Evolutionary conservation across 83 land plant genomes (phyloP), one percentile per base, ranked within the genome.

Genomic region (Isoetes engelmannii): DNA sequence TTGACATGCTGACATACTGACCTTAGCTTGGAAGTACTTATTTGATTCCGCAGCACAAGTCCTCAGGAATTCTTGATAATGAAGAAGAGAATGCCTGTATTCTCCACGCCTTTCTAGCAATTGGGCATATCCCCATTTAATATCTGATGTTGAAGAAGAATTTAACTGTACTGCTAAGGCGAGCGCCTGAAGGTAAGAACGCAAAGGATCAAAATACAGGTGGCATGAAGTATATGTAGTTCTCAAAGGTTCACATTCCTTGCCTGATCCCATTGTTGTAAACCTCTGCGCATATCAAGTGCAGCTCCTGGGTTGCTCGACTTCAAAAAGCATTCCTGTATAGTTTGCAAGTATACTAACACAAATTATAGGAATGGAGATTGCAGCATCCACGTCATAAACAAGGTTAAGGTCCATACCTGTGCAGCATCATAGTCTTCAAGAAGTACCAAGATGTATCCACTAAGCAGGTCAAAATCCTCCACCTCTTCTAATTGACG

Each of bases 371-470:
- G 54, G 3, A 51, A 10, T 51, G 12, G 54, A 51, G 15, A 51
- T 1, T 15, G 12, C 54, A 51, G 54, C 1, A 51, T 15, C 12
- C 12, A 51, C 54, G 3, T 51, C 3, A n/a, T 51, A 51, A 51
- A 57, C 68, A 57, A 7, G 71, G 6, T 47, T 19, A 66, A 51
- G 42, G 5, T 28, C 19, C 48, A 4, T 19, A 74, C 77, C 73
- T 74, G 74, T 17, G 78, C 78, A 12, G 78, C 73, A 75, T 75
- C 78, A 62, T 69, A 61, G n/a, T 69, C 67, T 19, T 61, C 67
- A 69, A 75, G 61, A 19, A 75, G 56, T 8, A 61, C 28, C 54
- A 75, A 68, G 9, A 75, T 69, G 70, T 75, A 68, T 8, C 78
- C 78, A 61, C 60, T 57, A 18, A 75, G 57, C 8, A 75, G 45